These are phyloP conservation scores for Sphaerulina vaccinii DNA, from an alignment of 2,329 filamentous ascomycete species.

Conservation along the genomic window DNA sequence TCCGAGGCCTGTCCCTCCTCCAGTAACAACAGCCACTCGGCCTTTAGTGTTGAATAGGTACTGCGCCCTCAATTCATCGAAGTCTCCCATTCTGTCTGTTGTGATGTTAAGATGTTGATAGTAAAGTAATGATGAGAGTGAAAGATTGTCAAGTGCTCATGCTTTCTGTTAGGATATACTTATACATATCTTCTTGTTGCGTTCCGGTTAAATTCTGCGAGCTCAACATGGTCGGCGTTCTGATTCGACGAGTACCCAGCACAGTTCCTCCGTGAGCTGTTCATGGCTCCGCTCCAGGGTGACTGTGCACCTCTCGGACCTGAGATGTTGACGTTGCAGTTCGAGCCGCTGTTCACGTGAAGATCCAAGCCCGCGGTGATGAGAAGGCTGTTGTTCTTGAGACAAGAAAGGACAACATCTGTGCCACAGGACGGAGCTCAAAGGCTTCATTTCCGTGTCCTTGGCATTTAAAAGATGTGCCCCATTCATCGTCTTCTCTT, in stretches of 20 bases:
- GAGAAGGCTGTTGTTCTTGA: no score
- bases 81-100: conserved; percentile 26
- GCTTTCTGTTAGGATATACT: background rate
- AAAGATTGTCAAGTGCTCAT: background rate
- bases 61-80: conserved; percentile 27
- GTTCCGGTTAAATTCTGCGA: background rate
- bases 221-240: background rate
- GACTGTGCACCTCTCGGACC: background rate
- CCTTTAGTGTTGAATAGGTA: conserved; percentile 42
- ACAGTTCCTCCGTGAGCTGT: background rate
- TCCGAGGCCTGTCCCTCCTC: conserved; percentile 48
- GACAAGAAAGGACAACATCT: no score
- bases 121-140: background rate
- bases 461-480: no score
- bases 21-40: conserved; percentile 46
- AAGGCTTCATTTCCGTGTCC: no score
- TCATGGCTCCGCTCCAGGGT: background rate
- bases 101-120: background rate
- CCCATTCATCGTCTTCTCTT: no score
- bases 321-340: background rate
- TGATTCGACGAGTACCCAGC: background rate
- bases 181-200: background rate
- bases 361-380: no score
- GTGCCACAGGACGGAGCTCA: no score
- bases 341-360: no score